Evolutionary conservation across 164 flowering plant species (phyloP), one percentile per base, ranked within the genome.

Genomic region (Amborella trichopoda): DNA sequence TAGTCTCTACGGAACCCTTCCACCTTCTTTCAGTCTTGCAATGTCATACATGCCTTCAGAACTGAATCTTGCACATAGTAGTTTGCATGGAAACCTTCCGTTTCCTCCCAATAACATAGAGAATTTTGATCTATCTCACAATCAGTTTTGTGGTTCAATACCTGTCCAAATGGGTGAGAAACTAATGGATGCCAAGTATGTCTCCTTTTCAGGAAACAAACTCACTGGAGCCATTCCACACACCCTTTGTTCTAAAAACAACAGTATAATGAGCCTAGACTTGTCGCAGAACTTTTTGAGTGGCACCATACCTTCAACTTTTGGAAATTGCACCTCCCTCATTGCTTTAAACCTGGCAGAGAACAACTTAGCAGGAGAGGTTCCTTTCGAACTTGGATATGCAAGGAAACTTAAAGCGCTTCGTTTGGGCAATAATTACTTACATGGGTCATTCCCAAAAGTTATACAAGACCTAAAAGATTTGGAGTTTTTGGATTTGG

Each of bases 31-130:
- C 20, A 41, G 25, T 6, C 21, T 44, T 25, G 33, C 43, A 12
- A 3, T 11, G 17, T 3, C 5, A 8, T 33, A 3, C 41, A 3
- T 13, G 14, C 0, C 22, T 6, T 2, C 50, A 28, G 4, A 11
- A 28, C 41, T 59, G 11, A 25, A 23, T 13, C 20, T 52, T 9
- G 20, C 47, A 28, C 40, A 26, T n/a, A 59, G 52, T 52, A 39
- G 32, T 4, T 52, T 52, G 28, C 48, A 52, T 25, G 63, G 57
- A 1, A 23, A 34, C 10, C 48, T 58, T 26, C 62, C 62, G 50
- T 46, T 34, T 17, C 41, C 21, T 17, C 25, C 34, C 23, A 25
- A 30, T 25, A 39, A 21, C 10, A 22, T 51, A 6, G 47, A 58
- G 28, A 33, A 44, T 23, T 16, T 58, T 18, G n/a, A 46, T 22